Conservation (phyloP, 2,329 filamentous ascomycete species). For the Hymenoscyphus repandus region DNA sequence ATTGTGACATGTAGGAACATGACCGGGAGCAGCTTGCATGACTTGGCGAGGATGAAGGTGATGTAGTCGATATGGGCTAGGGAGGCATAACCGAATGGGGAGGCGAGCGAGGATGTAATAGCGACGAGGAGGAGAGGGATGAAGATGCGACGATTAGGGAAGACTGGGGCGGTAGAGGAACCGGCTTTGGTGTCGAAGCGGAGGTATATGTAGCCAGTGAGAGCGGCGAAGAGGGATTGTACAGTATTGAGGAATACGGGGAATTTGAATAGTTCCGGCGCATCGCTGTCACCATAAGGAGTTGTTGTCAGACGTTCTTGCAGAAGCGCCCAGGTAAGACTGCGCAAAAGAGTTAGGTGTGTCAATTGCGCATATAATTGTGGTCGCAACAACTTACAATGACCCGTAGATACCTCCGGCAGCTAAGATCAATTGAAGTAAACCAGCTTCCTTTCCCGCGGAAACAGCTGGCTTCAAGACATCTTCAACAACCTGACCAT, state of each 20-base stretch:
- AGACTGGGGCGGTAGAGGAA: constrained; percentile 55
- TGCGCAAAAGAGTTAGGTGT: constrained; percentile 32
- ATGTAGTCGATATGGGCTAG: constrained; percentile 96
- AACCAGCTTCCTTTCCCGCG: constrained; percentile 48
- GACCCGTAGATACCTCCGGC: constrained; percentile 96
- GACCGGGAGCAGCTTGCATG: constrained; percentile 96
- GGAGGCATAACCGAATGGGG: constrained; percentile 91
- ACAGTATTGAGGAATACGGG: constrained; percentile 95
- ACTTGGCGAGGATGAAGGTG: constrained; percentile 94
- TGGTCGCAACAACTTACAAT: constrained; percentile 57
- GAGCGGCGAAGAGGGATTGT: constrained; percentile 82
- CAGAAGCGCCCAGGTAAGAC: constrained; percentile 91
- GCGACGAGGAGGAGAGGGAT: constrained; percentile 78
- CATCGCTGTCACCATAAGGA: constrained; percentile 59
- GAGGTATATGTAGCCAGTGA: constrained; percentile 79
- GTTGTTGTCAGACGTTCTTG: constrained; percentile 98
- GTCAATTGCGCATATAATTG: neutral
- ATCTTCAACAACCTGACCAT: constrained; percentile 23
- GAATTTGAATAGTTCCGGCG: constrained; percentile 79
- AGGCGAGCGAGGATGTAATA: constrained; percentile 80
- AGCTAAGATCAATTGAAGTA: constrained; percentile 74
- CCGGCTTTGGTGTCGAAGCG: constrained; percentile 53
- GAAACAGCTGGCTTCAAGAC: constrained; percentile 31
- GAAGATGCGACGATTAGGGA: constrained; percentile 72
- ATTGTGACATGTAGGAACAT: constrained; percentile 95